Percentiles rank a stretch among this genome's conserved stretches.
These are phyloP conservation scores for Cadophora malorum DNA, from an alignment of 2,329 filamentous ascomycete genomes.

Conservation along the genomic window DNA sequence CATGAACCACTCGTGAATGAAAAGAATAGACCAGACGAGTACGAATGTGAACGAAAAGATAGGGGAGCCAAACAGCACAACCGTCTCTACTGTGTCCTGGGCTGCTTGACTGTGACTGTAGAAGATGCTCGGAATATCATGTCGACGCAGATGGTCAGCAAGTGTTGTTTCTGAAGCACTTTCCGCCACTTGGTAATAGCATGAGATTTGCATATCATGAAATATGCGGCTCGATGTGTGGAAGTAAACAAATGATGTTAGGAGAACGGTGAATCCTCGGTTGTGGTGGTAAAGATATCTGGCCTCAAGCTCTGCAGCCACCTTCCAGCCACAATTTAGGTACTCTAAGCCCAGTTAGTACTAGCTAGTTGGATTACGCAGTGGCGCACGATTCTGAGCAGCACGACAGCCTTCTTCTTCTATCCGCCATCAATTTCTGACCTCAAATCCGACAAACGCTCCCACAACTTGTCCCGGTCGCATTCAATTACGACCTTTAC, in stretches of 20 bases:
- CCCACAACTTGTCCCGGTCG: conserved; percentile 23
- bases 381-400: neutral
- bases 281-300: neutral
- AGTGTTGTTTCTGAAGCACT: too few relatives aligned
- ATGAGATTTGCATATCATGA: too few relatives aligned
- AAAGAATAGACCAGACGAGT: neutral
- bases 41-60: too few relatives aligned
- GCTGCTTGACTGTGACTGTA: too few relatives aligned
- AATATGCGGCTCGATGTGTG: too few relatives aligned
- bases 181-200: too few relatives aligned
- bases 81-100: too few relatives aligned
- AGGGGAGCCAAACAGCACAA: too few relatives aligned
- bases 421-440: neutral
- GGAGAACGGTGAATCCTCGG: too few relatives aligned
- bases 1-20: neutral
- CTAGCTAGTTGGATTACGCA: neutral
- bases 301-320: neutral
- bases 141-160: too few relatives aligned
- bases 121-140: too few relatives aligned
- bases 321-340: neutral
- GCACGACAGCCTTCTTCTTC: neutral
- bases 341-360: neutral
- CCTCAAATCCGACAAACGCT: neutral
- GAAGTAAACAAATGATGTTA: neutral
- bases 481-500: conserved; percentile 32